Evolutionary conservation across 2,329 filamentous ascomycete genomes (phyloP).

Genomic region (Pseudonectria foliicola): DNA sequence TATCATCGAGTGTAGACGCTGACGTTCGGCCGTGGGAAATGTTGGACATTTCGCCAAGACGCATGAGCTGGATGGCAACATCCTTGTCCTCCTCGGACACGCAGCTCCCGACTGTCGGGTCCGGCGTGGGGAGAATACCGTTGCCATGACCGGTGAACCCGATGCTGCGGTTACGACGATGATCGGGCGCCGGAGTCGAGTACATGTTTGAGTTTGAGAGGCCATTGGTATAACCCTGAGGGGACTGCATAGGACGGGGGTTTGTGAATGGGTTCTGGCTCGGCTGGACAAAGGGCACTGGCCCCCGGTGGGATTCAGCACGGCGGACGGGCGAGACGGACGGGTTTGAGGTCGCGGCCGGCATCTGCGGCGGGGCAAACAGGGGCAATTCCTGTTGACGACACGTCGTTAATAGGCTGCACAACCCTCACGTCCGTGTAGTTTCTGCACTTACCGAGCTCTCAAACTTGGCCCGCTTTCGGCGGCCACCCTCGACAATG

Average conservation of each 20-base stretch:
- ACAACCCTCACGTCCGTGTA: too few relatives aligned
- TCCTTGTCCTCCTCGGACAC: slow-evolving; percentile 93
- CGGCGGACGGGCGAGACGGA: slow-evolving; percentile 89
- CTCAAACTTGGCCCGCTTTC: slow-evolving; percentile 91
- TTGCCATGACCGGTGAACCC: slow-evolving; percentile 42
- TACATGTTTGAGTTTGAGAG: slow-evolving; percentile 46
- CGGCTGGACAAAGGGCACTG: slow-evolving; percentile 68
- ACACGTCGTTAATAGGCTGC: slow-evolving; percentile 26
- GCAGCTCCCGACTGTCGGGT: slow-evolving; percentile 93
- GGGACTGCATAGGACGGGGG: slow-evolving; percentile 71
- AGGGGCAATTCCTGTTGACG: slow-evolving; percentile 76
- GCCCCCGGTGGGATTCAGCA: slow-evolving; percentile 61
- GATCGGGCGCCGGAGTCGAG: slow-evolving; percentile 54
- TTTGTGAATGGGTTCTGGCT: slow-evolving; percentile 76
- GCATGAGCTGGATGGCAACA: slow-evolving; percentile 94
- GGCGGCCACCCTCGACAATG: slow-evolving; percentile 91
- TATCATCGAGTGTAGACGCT: slow-evolving; percentile 87
- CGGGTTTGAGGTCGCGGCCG: slow-evolving; percentile 91
- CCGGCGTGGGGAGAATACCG: slow-evolving; percentile 75
- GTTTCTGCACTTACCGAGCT: slow-evolving; percentile 76
- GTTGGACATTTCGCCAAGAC: slow-evolving; percentile 87
- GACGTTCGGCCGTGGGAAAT: slow-evolving; percentile 90
- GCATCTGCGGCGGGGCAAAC: slow-evolving; percentile 90
- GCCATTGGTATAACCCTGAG: slow-evolving; percentile 62
- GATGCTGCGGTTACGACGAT: slow-evolving; percentile 59